phyloP scores from a whole-genome alignment of 2,329 filamentous ascomycete genomes.

The Trichoderma gracile region DNA sequence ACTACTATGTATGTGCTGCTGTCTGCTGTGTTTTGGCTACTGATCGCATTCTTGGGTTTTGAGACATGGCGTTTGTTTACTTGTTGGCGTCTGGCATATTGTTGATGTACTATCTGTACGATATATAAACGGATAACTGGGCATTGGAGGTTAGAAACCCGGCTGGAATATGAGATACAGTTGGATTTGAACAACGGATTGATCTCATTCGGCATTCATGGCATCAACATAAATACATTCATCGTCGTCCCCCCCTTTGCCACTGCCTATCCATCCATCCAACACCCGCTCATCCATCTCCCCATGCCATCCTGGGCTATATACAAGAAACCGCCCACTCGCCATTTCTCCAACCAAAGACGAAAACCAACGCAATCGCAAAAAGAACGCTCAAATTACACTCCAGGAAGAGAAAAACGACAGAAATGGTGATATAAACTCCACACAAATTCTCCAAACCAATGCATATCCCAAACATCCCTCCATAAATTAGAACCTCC shows the following conservation, averaged over 20 bases:
- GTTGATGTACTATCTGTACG: too few relatives aligned
- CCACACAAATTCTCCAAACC: conserved; percentile 1
- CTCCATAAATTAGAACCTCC: background rate
- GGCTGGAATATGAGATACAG: background rate
- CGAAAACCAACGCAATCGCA: background rate
- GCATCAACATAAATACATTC: conserved; percentile 4
- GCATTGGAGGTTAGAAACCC: background rate
- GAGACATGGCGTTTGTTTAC: conserved; percentile 5
- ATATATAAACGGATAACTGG: too few relatives aligned
- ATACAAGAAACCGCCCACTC: conserved; percentile 11
- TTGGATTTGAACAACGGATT: background rate
- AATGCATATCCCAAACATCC: background rate
- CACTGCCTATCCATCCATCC: background rate
- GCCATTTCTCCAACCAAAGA: background rate
- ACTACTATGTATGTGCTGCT: background rate
- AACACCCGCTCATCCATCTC: background rate
- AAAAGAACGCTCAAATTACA: conserved; percentile 15
- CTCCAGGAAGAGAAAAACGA: conserved; percentile 3
- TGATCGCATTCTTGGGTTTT: conserved; percentile 9
- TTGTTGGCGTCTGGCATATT: background rate
- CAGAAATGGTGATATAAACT: conserved; percentile 1
- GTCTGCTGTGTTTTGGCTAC: background rate
- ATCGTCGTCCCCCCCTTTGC: background rate
- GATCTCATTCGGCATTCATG: conserved; percentile 3
- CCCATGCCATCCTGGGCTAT: conserved; percentile 5